Conservation (phyloP, 192 early-diverging fungal species). For the Coemansia sp. region DNA sequence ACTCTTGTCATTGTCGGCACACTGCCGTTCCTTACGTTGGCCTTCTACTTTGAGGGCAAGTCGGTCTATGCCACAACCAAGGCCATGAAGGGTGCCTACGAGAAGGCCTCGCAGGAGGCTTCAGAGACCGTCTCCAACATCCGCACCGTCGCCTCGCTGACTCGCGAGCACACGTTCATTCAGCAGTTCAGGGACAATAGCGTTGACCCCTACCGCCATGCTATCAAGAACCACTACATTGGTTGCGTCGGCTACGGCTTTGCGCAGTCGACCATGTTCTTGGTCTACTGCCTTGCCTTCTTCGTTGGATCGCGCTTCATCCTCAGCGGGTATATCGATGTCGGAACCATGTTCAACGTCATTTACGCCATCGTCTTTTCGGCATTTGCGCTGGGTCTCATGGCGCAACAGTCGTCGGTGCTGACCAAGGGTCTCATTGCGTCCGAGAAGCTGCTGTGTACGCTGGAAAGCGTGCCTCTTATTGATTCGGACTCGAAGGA, state of each 20-base stretch:
- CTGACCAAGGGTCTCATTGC: conserved; percentile 80
- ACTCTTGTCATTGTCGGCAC: conserved; percentile 74
- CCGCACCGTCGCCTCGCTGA: conserved; percentile 84
- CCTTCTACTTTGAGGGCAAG: conserved; percentile 36
- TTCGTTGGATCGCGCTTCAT: conserved; percentile 74
- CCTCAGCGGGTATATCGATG: conserved; percentile 49
- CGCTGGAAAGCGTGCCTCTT: conserved; percentile 69
- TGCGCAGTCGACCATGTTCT: conserved; percentile 71
- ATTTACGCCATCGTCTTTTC: conserved; percentile 81
- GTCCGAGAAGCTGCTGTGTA: conserved; percentile 69
- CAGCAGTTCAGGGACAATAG: conserved; percentile 65
- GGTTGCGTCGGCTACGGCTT: conserved; percentile 77
- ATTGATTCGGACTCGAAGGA: conserved; percentile 61
- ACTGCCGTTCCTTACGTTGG: conserved; percentile 62
- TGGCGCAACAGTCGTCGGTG: conserved; percentile 72
- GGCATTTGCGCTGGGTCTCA: conserved; percentile 65
- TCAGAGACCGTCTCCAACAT: conserved; percentile 85
- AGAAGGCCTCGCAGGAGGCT: conserved; percentile 78
- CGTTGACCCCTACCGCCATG: conserved; percentile 68
- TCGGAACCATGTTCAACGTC: conserved; percentile 64
- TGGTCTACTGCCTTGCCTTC: conserved; percentile 75
- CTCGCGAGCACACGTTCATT: conserved; percentile 72
- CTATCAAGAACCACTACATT: conserved; percentile 64
- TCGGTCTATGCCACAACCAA: conserved; percentile 53
- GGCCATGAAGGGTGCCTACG: conserved; percentile 73